Conservation (phyloP, 2,329 filamentous ascomycete genomes). For the Myotisia sp. region DNA sequence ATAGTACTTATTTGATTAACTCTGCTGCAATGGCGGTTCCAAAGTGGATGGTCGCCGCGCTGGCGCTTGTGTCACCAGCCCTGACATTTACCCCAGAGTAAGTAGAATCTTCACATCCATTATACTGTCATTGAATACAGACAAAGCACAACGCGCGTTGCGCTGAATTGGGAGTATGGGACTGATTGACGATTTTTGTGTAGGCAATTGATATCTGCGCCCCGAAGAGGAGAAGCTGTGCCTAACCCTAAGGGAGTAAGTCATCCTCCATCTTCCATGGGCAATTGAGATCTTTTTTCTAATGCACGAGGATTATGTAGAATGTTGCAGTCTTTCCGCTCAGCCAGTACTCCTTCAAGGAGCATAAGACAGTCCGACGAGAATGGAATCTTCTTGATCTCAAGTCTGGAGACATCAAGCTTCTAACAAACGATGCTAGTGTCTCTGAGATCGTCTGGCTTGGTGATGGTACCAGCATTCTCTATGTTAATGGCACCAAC, state of each 20-base stretch:
- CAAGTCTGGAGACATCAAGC: conserved; percentile 47
- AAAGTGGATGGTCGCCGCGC: conserved; percentile 14
- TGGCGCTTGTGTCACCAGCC: conserved; percentile 14
- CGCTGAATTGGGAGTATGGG: too few relatives aligned
- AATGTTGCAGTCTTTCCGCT: conserved; percentile 39
- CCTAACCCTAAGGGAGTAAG: conserved; percentile 29
- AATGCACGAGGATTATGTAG: conserved; percentile 14
- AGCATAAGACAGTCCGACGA: conserved; percentile 46
- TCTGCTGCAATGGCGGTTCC: conserved; percentile 11
- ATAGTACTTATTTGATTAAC: conserved; percentile 5
- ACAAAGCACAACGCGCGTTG: too few relatives aligned
- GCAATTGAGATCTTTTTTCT: neutral
- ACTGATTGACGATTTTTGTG: conserved; percentile 1
- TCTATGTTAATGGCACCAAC: conserved; percentile 39
- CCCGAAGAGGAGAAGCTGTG: conserved; percentile 23
- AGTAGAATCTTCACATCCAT: conserved; percentile 5
- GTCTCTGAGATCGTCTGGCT: conserved; percentile 67
- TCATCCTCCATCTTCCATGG: conserved; percentile 5
- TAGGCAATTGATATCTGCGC: conserved; percentile 26
- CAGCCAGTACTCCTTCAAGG: conserved; percentile 66
- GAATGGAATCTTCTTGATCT: conserved; percentile 59
- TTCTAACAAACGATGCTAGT: conserved; percentile 50
- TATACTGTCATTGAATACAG: too few relatives aligned
- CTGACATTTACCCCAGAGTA: conserved; percentile 17
- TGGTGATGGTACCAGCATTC: conserved; percentile 45